Conservation (phyloP, 495 filamentous ascomycete species). For the Pyrenula aspistea region DNA sequence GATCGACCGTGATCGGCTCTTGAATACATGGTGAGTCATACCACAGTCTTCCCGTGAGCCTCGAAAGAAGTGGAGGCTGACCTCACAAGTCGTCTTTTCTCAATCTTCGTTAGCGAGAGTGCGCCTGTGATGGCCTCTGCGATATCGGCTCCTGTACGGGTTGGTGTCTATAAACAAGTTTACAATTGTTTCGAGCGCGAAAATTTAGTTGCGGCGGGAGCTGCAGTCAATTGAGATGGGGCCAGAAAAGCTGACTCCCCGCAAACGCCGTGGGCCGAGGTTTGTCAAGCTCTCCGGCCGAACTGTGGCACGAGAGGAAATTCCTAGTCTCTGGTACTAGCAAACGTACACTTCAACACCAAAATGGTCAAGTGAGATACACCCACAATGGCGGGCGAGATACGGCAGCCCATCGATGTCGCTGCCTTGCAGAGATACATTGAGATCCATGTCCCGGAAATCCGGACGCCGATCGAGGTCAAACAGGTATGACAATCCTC, state of each 20-base stretch:
- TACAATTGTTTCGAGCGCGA: no score
- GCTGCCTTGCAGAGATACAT: slow-evolving; percentile 68
- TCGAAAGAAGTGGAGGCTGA: not conserved
- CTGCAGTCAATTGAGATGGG: no score
- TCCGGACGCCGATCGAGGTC: slow-evolving; percentile 69
- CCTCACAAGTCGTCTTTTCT: not conserved
- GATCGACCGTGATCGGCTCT: not conserved
- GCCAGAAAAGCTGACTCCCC: not conserved
- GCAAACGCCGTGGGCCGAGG: not conserved
- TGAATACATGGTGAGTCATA: not conserved
- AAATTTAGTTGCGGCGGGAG: no score
- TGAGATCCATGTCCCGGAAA: slow-evolving; percentile 57
- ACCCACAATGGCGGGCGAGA: slow-evolving; percentile 64
- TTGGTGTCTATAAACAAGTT: no score
- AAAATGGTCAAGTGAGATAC: not conserved
- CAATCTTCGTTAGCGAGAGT: not conserved
- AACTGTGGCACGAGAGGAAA: not conserved
- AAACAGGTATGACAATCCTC: slow-evolving; percentile 58
- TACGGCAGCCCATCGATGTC: slow-evolving; percentile 82
- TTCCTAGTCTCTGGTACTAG: not conserved
- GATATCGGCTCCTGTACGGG: not conserved
- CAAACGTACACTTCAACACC: not conserved
- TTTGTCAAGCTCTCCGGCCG: not conserved
- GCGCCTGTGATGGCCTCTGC: not conserved
- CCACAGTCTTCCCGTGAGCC: not conserved